phyloP scores from a whole-genome alignment of 768 basidiomycete genomes.

The Suillus lakei region DNA sequence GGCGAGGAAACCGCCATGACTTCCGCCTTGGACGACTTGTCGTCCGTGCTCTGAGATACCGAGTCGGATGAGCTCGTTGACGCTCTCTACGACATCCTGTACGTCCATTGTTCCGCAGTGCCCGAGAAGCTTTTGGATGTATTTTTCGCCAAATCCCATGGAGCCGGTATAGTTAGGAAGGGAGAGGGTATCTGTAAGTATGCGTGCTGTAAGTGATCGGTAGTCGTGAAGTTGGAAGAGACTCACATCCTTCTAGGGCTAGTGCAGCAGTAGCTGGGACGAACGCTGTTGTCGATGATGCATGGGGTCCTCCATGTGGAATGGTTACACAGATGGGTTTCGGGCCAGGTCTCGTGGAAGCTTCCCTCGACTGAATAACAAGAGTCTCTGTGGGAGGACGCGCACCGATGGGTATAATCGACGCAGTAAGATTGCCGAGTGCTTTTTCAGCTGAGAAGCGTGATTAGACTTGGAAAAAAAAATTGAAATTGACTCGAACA shows the following conservation, averaged over 20 bases:
- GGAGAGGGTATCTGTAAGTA: conserved; percentile 56
- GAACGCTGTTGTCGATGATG: conserved; percentile 51
- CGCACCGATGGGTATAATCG: conserved; percentile 54
- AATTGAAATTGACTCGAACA: conserved; percentile 15
- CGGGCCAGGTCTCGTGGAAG: conserved; percentile 16
- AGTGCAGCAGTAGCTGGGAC: conserved; percentile 46
- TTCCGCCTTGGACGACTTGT: conserved; percentile 65
- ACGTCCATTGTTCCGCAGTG: conserved; percentile 70
- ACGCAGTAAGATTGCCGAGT: conserved; percentile 45
- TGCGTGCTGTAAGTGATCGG: background rate
- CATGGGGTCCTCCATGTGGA: conserved; percentile 72
- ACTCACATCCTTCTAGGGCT: conserved; percentile 66
- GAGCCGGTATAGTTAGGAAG: conserved; percentile 73
- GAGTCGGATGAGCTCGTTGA: conserved; percentile 51
- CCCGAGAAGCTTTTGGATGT: conserved; percentile 58
- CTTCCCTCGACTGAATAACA: conserved; percentile 43
- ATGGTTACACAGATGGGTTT: conserved; percentile 53
- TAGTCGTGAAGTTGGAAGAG: background rate
- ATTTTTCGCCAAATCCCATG: conserved; percentile 65
- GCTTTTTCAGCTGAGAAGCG: conserved; percentile 43
- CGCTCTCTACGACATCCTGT: conserved; percentile 62
- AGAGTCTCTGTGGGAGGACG: conserved; percentile 57
- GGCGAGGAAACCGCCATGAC: conserved; percentile 71
- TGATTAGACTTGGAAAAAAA: background rate
- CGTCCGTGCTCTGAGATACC: conserved; percentile 56